Evolutionary conservation across 768 basidiomycete genomes (phyloP), one percentile per base, ranked within the genome.

Genomic region (Agaricus blazei): DNA sequence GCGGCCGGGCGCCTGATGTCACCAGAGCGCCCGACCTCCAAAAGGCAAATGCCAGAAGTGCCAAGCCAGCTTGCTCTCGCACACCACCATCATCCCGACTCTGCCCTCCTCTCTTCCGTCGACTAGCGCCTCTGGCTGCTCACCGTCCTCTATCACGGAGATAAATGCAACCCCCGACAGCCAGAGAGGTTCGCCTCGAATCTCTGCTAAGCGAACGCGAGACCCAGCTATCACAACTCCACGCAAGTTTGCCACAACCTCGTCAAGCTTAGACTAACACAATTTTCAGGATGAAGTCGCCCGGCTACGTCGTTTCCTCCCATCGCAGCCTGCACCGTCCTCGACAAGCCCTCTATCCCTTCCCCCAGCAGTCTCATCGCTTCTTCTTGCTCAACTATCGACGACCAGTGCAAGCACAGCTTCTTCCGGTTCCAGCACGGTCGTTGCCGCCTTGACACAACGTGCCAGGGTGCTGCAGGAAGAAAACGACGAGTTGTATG

Each of bases 401-500:
- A 71, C 72, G 51, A 65, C 70, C n/a, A 62, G 74, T 14, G 60
- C 67, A 53, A 61, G 66, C 62, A 59, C 61, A 46, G 56, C 67
- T 48, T 59, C 70, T 31, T 60, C 72, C 37, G 68, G 72, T 24
- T 75, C 74, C 9, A 80, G 75, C 59, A 87, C 86, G 1, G 85
- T 88, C 31, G 70, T 81, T 38, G 75, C 83, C n/a, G 90, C 90
- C 0, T 76, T 93, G 55, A 87, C 82, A 0, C 90, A 92, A 63
- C 77, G 88, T 46, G 79, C 82, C 27, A 81, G 82, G 47, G 68
- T 85, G 15, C 72, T 93, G 9, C 91, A 93, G 65, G 87, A 91
- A 54, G 91, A 93, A 68, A 93, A 93, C 57, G 90, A 93, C 60
- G 91, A 93, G 59, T 68, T 93, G 15, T 93, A 93, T 65, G 80